These are phyloP conservation scores for Lachnellula suecica DNA, from an alignment of 2,329 filamentous ascomycete genomes.

Conservation along the genomic window DNA sequence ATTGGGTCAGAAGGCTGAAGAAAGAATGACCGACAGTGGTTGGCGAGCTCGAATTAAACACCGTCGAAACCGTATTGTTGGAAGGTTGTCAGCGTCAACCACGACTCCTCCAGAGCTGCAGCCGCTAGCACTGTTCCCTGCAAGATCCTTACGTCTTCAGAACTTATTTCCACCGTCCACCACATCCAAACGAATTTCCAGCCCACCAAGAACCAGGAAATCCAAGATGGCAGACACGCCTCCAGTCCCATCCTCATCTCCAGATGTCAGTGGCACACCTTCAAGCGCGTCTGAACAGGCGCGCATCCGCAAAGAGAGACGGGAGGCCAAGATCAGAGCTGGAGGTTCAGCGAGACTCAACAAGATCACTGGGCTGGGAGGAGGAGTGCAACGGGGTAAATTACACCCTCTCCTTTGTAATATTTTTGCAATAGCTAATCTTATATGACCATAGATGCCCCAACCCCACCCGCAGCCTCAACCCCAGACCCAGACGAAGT, in stretches of 20 bases:
- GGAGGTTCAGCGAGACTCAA: conserved; percentile 69
- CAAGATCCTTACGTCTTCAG: too few relatives aligned
- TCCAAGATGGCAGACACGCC: conserved; percentile 30
- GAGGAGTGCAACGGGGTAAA: conserved; percentile 49
- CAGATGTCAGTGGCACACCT: conserved; percentile 20
- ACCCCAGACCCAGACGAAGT: conserved; percentile 68
- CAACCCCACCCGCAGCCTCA: conserved; percentile 35
- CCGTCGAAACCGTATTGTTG: too few relatives aligned
- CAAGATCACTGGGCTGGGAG: conserved; percentile 72
- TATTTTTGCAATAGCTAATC: not conserved
- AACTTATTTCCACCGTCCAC: not conserved
- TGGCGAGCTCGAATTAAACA: too few relatives aligned
- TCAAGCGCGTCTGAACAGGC: conserved; percentile 61
- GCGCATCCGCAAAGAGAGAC: conserved; percentile 73
- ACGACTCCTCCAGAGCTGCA: too few relatives aligned
- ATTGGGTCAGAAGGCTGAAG: too few relatives aligned
- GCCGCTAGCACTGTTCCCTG: too few relatives aligned
- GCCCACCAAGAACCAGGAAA: not conserved
- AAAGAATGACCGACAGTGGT: too few relatives aligned
- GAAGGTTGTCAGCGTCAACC: too few relatives aligned
- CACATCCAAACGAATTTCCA: not conserved
- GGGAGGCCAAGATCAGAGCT: conserved; percentile 75
- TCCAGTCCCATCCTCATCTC: conserved; percentile 18
- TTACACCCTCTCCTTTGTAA: not conserved
- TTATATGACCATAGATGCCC: conserved; percentile 30